phyloP scores from a whole-genome alignment of 371 early-diverging fungal species.

The Smittium culicis region DNA sequence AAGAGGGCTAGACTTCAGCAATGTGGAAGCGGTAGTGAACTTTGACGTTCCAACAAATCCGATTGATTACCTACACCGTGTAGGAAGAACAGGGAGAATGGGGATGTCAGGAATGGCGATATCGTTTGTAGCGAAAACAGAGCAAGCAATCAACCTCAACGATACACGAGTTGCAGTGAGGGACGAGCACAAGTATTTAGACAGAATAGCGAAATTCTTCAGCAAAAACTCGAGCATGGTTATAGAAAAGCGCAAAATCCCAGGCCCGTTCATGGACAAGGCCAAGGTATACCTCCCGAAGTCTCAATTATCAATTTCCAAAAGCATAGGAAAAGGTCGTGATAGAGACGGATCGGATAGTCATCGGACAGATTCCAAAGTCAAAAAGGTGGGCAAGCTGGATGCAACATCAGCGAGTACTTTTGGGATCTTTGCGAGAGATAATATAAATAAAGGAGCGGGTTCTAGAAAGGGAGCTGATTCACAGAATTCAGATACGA shows the following conservation, averaged over 20 bases:
- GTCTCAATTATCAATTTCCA: no score
- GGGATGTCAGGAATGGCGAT: constrained; percentile 76
- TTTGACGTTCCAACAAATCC: constrained; percentile 88
- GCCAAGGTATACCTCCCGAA: no score
- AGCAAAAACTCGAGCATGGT: not conserved
- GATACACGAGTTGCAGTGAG: constrained; percentile 6
- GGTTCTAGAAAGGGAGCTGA: no score
- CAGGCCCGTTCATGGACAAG: constrained; percentile 12
- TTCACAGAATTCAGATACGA: no score
- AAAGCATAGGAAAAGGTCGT: no score
- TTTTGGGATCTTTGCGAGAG: no score
- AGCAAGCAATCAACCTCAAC: constrained; percentile 30
- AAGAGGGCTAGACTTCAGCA: constrained; percentile 78
- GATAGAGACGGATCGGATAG: no score
- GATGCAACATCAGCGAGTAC: no score
- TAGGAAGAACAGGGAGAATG: constrained; percentile 86
- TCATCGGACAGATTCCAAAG: no score
- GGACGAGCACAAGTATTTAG: constrained; percentile 11
- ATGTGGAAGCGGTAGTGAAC: constrained; percentile 79
- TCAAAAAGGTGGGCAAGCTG: no score
- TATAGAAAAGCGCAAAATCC: constrained; percentile 15
- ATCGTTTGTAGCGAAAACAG: constrained; percentile 58
- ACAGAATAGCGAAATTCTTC: constrained; percentile 10
- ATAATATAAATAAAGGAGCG: no score
- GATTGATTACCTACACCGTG: constrained; percentile 91